These are phyloP conservation scores for Exophiala lecanii-corni DNA, from an alignment of 2,329 filamentous ascomycete species.

Conservation along the genomic window DNA sequence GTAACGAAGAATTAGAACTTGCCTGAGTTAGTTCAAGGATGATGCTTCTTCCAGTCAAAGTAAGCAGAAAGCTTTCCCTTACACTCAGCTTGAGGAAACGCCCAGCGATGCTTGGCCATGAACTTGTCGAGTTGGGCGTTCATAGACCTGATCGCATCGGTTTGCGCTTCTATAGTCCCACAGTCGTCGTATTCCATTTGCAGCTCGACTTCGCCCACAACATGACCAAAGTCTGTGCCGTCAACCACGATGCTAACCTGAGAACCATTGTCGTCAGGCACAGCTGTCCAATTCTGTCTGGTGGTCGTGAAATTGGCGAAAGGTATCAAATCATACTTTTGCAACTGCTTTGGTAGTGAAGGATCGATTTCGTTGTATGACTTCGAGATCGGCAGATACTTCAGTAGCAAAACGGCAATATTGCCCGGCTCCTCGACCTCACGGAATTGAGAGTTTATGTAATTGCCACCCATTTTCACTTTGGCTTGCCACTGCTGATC, in stretches of 20 bases:
- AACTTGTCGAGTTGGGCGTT: conserved; percentile 3
- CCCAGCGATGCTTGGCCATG: conserved; percentile 4
- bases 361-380: conserved; percentile 5
- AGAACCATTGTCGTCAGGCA: conserved; percentile 23
- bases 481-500: conserved; percentile 29
- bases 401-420: conserved; percentile 17
- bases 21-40: no score
- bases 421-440: conserved; percentile 23
- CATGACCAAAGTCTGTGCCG: conserved; percentile 31
- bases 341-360: background rate
- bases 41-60: conserved; percentile 4
- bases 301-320: conserved; percentile 28
- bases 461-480: conserved; percentile 23
- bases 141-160: background rate
- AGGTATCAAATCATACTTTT: conserved; percentile 8
- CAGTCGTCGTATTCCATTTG: conserved; percentile 17
- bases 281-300: conserved; percentile 27
- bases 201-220: conserved; percentile 32
- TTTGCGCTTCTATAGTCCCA: background rate
- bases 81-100: conserved; percentile 4
- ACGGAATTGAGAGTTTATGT: conserved; percentile 28
- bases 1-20: no score
- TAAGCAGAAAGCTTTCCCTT: conserved; percentile 8
- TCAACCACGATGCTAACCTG: conserved; percentile 29
- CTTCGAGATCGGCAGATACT: conserved; percentile 2